Percentiles rank a stretch among this genome's conserved stretches.
These are phyloP conservation scores for Adansonia digitata DNA, from an alignment of 345 rosid species.

Conservation along the genomic window DNA sequence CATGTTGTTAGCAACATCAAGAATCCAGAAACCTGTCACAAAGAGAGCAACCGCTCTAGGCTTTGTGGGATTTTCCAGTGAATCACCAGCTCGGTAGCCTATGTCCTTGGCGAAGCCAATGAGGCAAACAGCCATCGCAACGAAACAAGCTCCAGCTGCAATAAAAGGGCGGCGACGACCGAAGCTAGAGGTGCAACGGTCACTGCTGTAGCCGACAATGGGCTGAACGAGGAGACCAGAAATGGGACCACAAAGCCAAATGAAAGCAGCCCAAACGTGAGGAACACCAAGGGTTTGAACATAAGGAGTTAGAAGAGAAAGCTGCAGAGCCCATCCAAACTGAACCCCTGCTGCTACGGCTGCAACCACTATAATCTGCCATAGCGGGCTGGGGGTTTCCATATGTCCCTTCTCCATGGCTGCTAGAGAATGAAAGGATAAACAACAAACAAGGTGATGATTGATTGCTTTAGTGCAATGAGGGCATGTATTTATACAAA, in stretches of 20 bases:
- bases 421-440: too few species aligned
- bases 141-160: not conserved
- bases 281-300: conserved; percentile 5
- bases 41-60: not conserved
- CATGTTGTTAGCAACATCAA: not conserved
- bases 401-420: not conserved
- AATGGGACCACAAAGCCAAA: conserved; percentile 1
- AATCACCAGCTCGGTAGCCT: not conserved
- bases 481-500: too few species aligned
- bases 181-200: not conserved
- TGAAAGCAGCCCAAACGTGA: conserved; percentile 4
- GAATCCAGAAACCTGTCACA: not conserved
- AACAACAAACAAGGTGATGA: too few species aligned
- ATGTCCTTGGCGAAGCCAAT: conserved; percentile 1
- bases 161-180: not conserved
- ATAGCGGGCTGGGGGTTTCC: not conserved
- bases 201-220: not conserved
- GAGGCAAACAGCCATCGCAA: not conserved
- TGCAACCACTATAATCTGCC: not conserved
- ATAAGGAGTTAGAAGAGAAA: not conserved
- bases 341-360: not conserved
- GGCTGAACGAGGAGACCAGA: conserved; percentile 1
- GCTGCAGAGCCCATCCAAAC: not conserved
- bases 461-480: too few species aligned
- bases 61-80: not conserved